Percentiles rank a stretch among this genome's conserved stretches.
Conservation (phyloP, 2,329 filamentous ascomycete species). For the Fusarium sterilihyphosum region DNA sequence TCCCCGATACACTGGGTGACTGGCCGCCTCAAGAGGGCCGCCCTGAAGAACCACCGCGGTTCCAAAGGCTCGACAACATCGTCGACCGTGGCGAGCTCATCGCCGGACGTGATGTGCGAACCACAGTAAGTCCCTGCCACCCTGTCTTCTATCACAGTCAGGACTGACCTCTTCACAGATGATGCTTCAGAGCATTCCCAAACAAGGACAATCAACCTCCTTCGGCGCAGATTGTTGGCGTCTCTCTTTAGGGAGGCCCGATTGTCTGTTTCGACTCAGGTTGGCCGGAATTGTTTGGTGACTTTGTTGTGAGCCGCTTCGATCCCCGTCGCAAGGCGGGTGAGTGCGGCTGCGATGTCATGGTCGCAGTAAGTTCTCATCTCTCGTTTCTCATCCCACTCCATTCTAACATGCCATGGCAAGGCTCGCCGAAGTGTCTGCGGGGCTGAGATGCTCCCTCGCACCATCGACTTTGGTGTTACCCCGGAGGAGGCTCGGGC, state of each 20-base stretch:
- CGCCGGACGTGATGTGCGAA: slow-evolving; percentile 76
- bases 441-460: not conserved
- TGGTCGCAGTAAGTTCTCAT: not conserved
- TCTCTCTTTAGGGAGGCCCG: slow-evolving; percentile 61
- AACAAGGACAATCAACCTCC: slow-evolving; percentile 84
- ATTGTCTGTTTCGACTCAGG: not conserved
- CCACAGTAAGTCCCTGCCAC: slow-evolving; percentile 65
- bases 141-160: not conserved
- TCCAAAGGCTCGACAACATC: not conserved
- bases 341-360: not conserved
- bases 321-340: not conserved
- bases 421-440: fast-evolving
- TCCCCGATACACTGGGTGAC: not conserved
- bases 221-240: slow-evolving; percentile 81
- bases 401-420: not conserved
- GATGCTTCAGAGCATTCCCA: slow-evolving; percentile 95
- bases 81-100: not conserved
- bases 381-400: not conserved
- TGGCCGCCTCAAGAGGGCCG: not conserved
- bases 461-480: fast-evolving
- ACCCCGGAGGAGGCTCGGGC: not conserved
- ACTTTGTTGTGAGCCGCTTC: not conserved
- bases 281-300: not conserved
- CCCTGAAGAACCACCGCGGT: not conserved
- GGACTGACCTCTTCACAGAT: not conserved